phyloP scores from a whole-genome alignment of 176 grass and related monocot species.

The barley (Hordeum vulgare) region MorexV3_pseudomolecules_assembly NC_058519.1:409192513-409193012 shows the following conservation, averaged over 20 bases:
- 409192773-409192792: constrained; percentile 25
- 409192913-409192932: constrained; percentile 72
- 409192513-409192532: background rate
- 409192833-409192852: constrained; percentile 37
- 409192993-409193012: constrained; percentile 59
- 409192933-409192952: constrained; percentile 72
- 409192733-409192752: constrained; percentile 41
- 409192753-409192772: constrained; percentile 25
- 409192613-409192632: constrained; percentile 10
- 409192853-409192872: constrained; percentile 57
- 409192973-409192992: constrained; percentile 49
- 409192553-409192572: constrained; percentile 28
- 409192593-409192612: constrained; percentile 44
- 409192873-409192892: constrained; percentile 76
- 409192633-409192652: constrained; percentile 80
- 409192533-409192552: background rate
- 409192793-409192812: constrained; percentile 28
- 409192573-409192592: constrained; percentile 49
- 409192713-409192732: constrained; percentile 57
- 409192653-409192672: constrained; percentile 40
- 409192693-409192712: constrained; percentile 50
- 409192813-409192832: constrained; percentile 69
- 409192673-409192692: constrained; percentile 57
- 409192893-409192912: constrained; percentile 62
- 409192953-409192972: constrained; percentile 59